phyloP scores from a whole-genome alignment of 1,284 basidiomycete species.

The Flammula alnicola region DNA sequence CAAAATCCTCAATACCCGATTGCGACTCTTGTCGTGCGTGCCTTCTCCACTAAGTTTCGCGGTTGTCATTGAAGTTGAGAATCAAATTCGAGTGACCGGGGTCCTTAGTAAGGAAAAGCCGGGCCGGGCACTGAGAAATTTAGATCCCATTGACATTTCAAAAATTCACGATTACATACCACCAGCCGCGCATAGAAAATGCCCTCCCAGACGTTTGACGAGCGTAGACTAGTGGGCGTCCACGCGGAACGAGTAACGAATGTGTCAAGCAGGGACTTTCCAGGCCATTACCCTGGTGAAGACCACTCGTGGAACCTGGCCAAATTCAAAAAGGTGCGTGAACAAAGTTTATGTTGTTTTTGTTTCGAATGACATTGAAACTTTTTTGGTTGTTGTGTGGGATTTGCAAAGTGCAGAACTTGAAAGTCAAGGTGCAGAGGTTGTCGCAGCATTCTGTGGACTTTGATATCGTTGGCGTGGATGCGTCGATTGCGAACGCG shows the following conservation, averaged over 20 bases:
- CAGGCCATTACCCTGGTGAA: constrained; percentile 84
- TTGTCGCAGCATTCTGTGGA: constrained; percentile 86
- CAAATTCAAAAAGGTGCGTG: constrained; percentile 77
- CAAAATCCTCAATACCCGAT: too few relatives aligned
- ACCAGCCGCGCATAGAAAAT: constrained; percentile 8
- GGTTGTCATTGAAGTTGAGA: too few relatives aligned
- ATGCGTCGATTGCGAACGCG: constrained; percentile 96
- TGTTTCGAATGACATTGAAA: not conserved
- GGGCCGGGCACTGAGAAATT: constrained; percentile 1
- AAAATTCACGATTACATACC: constrained; percentile 11
- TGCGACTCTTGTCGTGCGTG: too few relatives aligned
- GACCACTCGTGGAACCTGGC: constrained; percentile 84
- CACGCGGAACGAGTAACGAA: constrained; percentile 77
- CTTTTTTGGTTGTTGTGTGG: constrained; percentile 18
- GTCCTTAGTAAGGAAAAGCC: not conserved
- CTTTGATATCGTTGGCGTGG: constrained; percentile 95
- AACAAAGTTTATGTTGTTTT: not conserved
- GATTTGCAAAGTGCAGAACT: constrained; percentile 58
- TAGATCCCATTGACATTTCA: constrained; percentile 8
- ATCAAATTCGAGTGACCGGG: too few relatives aligned
- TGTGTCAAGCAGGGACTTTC: constrained; percentile 86
- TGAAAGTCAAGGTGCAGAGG: constrained; percentile 76
- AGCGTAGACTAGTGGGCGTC: constrained; percentile 47
- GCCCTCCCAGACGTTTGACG: constrained; percentile 24
- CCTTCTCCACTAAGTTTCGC: too few relatives aligned